phyloP scores from a whole-genome alignment of 2,329 filamentous ascomycete species.

The Dactylella cylindrospora region DNA sequence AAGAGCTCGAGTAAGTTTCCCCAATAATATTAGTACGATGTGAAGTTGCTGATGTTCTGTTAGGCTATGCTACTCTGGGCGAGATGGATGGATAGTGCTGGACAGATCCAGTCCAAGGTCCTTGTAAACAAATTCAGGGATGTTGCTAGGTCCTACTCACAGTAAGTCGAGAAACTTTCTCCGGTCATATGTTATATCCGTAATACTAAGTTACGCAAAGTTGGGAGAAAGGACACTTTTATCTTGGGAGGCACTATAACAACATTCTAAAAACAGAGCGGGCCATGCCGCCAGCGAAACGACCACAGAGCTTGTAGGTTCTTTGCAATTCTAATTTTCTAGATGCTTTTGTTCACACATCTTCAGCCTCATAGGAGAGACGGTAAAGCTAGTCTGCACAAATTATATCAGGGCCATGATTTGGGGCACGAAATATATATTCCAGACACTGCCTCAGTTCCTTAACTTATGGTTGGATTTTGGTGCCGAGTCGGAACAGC shows the following conservation, averaged over 20 bases:
- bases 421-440: conserved; percentile 91
- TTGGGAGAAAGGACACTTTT: conserved; percentile 98
- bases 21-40: not conserved
- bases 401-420: conserved; percentile 86
- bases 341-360: conserved; percentile 46
- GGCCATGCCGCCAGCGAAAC: conserved; percentile 71
- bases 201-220: too few relatives aligned
- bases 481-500: conserved; percentile 70
- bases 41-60: conserved; percentile 61
- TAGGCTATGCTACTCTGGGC: conserved; percentile 84
- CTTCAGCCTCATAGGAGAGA: conserved; percentile 70
- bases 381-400: conserved; percentile 84
- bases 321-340: not conserved
- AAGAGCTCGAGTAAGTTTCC: conserved; percentile 30
- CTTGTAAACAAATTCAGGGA: conserved; percentile 80
- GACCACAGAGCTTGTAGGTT: conserved; percentile 67
- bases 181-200: too few relatives aligned
- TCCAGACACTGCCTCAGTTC: conserved; percentile 87
- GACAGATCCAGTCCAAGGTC: conserved; percentile 81
- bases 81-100: conserved; percentile 95
- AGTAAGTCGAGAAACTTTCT: conserved; percentile 14
- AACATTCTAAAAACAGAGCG: conserved; percentile 91
- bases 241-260: conserved; percentile 94
- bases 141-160: conserved; percentile 64
- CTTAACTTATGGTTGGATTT: conserved; percentile 94